Percentiles rank a stretch among this genome's conserved stretches.
phyloP scores from a whole-genome alignment of 2,329 filamentous ascomycete genomes.

The Byssothecium circinans region DNA sequence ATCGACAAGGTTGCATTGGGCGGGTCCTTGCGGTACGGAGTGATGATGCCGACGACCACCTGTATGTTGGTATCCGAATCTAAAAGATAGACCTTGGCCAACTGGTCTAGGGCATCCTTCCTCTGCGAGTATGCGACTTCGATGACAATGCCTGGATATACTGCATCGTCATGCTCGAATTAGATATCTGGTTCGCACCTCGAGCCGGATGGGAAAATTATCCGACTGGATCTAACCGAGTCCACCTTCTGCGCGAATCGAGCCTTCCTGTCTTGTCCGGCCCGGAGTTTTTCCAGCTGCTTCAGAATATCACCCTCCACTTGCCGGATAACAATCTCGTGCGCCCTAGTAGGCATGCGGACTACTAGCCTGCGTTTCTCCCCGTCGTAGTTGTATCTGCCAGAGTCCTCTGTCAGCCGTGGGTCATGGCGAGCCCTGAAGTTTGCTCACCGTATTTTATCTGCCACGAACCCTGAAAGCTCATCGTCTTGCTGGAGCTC shows the following conservation, averaged over 20 bases:
- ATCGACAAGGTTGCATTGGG: conserved; percentile 17
- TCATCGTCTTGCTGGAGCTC: conserved; percentile 10
- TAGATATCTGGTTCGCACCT: conserved; percentile 25
- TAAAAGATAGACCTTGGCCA: conserved; percentile 23
- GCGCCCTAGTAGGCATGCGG: conserved; percentile 24
- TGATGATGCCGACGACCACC: conserved; percentile 17
- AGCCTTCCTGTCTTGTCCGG: conserved; percentile 15
- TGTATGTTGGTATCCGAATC: conserved; percentile 17
- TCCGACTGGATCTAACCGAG: too few relatives aligned
- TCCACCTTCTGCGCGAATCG: conserved; percentile 27
- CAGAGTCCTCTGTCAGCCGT: conserved; percentile 10
- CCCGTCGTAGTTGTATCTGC: conserved; percentile 23
- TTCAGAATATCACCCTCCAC: conserved; percentile 22
- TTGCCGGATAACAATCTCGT: conserved; percentile 19
- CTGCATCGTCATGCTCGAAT: conserved; percentile 23
- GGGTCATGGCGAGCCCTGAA: conserved; percentile 11
- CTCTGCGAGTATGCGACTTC: conserved; percentile 23
- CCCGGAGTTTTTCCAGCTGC: conserved; percentile 20
- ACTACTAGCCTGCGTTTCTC: conserved; percentile 14
- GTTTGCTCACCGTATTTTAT: conserved; percentile 14
- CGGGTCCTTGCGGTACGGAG: conserved; percentile 14
- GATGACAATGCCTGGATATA: conserved; percentile 26
- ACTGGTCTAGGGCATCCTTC: conserved; percentile 12
- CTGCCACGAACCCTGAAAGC: conserved; percentile 9
- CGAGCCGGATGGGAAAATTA: conserved; percentile 16